Base-by-base conservation (phyloP, 2,329 filamentous ascomycete genomes). In the Zalaria obscura region DNA sequence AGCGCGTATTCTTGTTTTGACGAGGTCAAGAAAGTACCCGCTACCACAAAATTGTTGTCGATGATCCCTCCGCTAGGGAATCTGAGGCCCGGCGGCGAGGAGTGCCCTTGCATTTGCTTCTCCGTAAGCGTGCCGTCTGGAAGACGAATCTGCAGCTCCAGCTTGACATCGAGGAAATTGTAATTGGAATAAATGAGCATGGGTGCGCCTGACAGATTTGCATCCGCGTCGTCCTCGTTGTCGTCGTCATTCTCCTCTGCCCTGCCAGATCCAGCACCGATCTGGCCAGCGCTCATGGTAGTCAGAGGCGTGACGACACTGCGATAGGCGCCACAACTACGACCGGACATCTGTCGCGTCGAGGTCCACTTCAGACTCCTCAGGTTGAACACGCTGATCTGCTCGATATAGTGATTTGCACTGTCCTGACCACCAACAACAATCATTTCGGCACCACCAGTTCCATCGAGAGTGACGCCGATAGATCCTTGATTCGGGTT, bases 141-240 rank as follows among this genome's bases (percentile, higher is more conserved):
- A 5, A 83, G 70, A 40, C 91, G 77, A 38, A 98, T 77, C 60
- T 96, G 91, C 32, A 98, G 68, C 61, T 98, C 91, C 25, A 98
- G 68, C 59, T 94, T 96, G 50, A 98, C 91, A 53, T 98, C 89
- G 42, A 98, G 62, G 55, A 98, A 98, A 62, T 98, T 96, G 63
- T 98, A 98, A 58, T 98, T 98, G 25, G 89, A 96, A 61, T 98
- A 98, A 36, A 98, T 93, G 47, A 98, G 72, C 87, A 96, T 95
- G 3, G 76, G 70, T 5, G 73, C 70, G 10, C 72, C 73, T 18
- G 60, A 63, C 51, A 54, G 35, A 54, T 59, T 39, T 55, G 44
- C n/a, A 32, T 34, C 11, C 44, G 39, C 5, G 25, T 47, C 40
- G 10, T 47, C 46, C 5, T 37, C 43, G 6, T 46, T 43, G 8